Conservation (phyloP, 805 yeast genomes). For the Pichia heedii region DNA sequence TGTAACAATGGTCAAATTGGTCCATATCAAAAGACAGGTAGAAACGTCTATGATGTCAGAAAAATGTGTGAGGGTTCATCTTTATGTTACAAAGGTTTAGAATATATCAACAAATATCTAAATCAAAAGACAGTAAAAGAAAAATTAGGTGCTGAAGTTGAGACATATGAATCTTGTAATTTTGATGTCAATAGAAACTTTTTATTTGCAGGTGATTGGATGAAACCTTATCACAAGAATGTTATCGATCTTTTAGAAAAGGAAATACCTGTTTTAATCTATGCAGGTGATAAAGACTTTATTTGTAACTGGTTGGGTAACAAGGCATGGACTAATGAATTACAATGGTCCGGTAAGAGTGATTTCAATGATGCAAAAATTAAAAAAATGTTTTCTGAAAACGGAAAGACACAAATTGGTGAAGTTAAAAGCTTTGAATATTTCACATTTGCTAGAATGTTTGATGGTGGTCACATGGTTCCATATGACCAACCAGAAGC, state of each 20-base stretch:
- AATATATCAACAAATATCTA: constrained; percentile 41
- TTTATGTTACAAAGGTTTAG: constrained; percentile 44
- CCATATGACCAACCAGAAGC: constrained; percentile 79
- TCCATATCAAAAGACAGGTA: constrained; percentile 48
- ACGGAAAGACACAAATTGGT: constrained; percentile 43
- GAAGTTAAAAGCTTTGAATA: constrained; percentile 62
- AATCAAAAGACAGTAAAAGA: constrained; percentile 45
- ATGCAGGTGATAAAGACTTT: constrained; percentile 93
- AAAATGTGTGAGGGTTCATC: constrained; percentile 41
- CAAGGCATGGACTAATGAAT: constrained; percentile 66
- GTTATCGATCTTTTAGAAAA: constrained; percentile 53
- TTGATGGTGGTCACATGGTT: constrained; percentile 88
- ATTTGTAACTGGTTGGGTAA: constrained; percentile 93
- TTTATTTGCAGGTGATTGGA: constrained; percentile 53
- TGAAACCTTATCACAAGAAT: constrained; percentile 52
- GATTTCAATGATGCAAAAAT: constrained; percentile 22
- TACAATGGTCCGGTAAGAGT: constrained; percentile 50
- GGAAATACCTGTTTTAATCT: constrained; percentile 71
- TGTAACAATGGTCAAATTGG: constrained; percentile 55
- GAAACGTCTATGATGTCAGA: constrained; percentile 60
- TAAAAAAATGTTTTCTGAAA: constrained; percentile 21
- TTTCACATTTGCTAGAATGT: constrained; percentile 70
- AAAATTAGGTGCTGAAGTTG: constrained; percentile 48
- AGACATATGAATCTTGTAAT: constrained; percentile 42
- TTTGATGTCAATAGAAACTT: constrained; percentile 43